These are phyloP conservation scores for Neonectria sp. DNA, from an alignment of 2,329 filamentous ascomycete genomes.

Conservation along the genomic window DNA sequence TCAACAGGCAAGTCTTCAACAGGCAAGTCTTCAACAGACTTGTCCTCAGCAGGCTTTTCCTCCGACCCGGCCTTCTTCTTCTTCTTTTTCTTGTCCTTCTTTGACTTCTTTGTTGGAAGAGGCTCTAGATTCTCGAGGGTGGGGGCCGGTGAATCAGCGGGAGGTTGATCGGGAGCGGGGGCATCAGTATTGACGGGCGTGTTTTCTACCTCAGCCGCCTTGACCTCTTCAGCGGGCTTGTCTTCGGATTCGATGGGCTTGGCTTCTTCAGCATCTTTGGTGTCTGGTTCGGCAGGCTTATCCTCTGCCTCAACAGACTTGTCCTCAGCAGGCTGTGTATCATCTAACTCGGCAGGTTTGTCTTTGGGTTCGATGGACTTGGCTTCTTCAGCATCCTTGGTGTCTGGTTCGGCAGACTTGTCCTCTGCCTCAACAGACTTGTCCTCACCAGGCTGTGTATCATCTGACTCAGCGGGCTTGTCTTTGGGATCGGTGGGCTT, in stretches of 20 bases:
- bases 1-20: no score
- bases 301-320: background rate
- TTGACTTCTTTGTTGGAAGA: no score
- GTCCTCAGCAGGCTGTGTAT: background rate
- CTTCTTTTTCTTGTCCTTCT: no score
- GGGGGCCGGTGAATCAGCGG: no score
- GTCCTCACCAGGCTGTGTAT: background rate
- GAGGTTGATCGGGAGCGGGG: no score
- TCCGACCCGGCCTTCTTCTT: no score
- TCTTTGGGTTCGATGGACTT: conserved; percentile 5
- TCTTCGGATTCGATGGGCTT: conserved; percentile 4
- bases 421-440: background rate
- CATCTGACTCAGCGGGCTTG: background rate
- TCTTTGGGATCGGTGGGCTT: background rate
- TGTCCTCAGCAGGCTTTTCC: no score
- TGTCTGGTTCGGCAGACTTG: background rate
- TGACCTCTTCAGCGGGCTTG: background rate
- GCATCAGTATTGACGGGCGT: background rate
- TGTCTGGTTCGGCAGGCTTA: background rate
- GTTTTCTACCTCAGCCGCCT: background rate
- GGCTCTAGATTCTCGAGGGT: no score
- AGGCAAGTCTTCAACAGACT: no score
- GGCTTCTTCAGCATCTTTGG: background rate
- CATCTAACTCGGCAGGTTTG: background rate
- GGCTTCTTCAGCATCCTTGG: background rate